These are phyloP conservation scores for Tilletia caries DNA, from an alignment of 1,284 basidiomycete genomes.

Conservation along the genomic window DNA sequence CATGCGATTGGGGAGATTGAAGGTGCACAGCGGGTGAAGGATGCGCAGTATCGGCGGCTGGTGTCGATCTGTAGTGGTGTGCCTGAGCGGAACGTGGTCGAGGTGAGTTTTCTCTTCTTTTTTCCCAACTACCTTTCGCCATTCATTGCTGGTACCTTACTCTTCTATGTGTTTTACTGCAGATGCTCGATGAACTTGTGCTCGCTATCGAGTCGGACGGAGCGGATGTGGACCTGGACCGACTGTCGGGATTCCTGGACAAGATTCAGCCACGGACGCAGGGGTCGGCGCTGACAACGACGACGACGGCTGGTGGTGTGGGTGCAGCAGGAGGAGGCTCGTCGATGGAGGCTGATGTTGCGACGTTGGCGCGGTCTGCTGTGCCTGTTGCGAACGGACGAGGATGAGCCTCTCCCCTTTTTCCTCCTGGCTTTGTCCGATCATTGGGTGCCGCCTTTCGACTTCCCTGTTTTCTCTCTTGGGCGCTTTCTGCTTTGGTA, in stretches of 20 bases:
- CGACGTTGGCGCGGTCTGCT: no score
- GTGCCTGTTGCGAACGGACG: no score
- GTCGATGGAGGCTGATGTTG: no score
- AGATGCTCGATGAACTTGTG: constrained; percentile 80
- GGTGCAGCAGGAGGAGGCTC: no score
- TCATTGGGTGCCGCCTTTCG: no score
- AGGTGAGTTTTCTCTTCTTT: constrained; percentile 62
- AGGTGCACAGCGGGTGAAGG: constrained; percentile 70
- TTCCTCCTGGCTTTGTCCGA: no score
- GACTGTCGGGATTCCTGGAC: constrained; percentile 82
- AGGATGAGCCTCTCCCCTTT: no score
- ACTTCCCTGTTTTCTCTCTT: no score
- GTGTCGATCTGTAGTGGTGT: constrained; percentile 85
- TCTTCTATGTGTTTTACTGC: constrained; percentile 11
- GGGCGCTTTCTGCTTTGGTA: no score
- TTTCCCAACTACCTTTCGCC: constrained; percentile 13
- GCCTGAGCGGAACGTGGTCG: constrained; percentile 80
- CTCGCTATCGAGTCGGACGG: constrained; percentile 85
- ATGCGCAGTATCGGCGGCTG: constrained; percentile 83
- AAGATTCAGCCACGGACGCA: constrained; percentile 29
- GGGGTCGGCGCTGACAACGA: no score
- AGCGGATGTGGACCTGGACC: constrained; percentile 71
- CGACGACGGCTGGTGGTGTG: no score
- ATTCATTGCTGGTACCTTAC: background rate
- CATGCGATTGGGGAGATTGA: constrained; percentile 76